Conservation (phyloP, 1,284 basidiomycete genomes). For the Albatrellus sp. region DNA sequence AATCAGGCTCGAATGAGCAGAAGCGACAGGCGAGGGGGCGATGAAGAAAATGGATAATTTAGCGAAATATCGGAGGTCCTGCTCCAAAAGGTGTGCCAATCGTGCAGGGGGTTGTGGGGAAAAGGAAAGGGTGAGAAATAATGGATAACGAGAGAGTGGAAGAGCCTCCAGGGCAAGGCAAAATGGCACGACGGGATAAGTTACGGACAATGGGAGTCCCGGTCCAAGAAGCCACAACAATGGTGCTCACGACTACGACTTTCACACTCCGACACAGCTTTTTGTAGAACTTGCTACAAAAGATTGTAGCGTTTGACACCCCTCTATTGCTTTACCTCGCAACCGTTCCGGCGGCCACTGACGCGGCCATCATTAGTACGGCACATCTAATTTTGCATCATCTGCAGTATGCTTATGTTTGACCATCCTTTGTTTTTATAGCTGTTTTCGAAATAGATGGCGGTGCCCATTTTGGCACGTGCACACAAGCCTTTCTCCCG, state of each 20-base stretch:
- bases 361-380: too few relatives aligned
- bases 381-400: too few relatives aligned
- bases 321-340: too few relatives aligned
- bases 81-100: conserved; percentile 26
- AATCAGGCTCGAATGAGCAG: not conserved
- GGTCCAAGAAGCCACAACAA: too few relatives aligned
- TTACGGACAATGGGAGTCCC: conserved; percentile 11
- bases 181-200: conserved; percentile 19
- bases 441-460: too few relatives aligned
- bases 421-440: too few relatives aligned
- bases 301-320: too few relatives aligned
- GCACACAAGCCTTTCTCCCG: too few relatives aligned
- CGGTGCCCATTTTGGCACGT: too few relatives aligned
- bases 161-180: conserved; percentile 40
- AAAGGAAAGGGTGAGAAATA: conserved; percentile 18
- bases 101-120: conserved; percentile 23
- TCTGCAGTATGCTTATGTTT: too few relatives aligned
- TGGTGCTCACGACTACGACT: not conserved
- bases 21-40: not conserved
- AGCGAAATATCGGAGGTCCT: conserved; percentile 27
- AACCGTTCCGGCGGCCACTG: too few relatives aligned
- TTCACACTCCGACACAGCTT: conserved; percentile 1
- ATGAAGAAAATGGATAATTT: conserved; percentile 3
- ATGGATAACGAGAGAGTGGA: conserved; percentile 19
- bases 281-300: not conserved